These are phyloP conservation scores for Suillus subalutaceus DNA, from an alignment of 768 basidiomycete species.

Conservation along the genomic window DNA sequence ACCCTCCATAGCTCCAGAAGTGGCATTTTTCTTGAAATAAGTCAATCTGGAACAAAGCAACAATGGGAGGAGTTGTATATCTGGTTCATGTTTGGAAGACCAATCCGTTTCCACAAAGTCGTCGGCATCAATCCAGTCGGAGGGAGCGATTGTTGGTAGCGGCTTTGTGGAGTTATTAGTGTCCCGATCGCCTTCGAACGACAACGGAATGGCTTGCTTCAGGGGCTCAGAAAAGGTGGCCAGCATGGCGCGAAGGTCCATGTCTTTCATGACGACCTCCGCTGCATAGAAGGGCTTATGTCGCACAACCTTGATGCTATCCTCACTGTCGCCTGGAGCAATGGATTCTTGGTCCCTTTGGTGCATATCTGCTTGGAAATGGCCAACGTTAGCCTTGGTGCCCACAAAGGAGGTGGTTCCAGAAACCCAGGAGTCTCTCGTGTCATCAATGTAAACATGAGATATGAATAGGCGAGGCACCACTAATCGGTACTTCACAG, in stretches of 20 bases:
- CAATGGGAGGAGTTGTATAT: slow-evolving; percentile 68
- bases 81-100: slow-evolving; percentile 54
- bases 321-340: slow-evolving; percentile 56
- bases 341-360: slow-evolving; percentile 84
- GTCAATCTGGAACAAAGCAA: slow-evolving; percentile 82
- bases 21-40: slow-evolving; percentile 69
- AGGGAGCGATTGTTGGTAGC: slow-evolving; percentile 41
- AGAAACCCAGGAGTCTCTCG: slow-evolving; percentile 76
- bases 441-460: slow-evolving; percentile 85
- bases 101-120: slow-evolving; percentile 86
- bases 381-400: slow-evolving; percentile 79
- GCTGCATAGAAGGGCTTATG: slow-evolving; percentile 89
- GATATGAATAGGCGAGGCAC: slow-evolving; percentile 81
- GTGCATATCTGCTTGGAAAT: slow-evolving; percentile 89
- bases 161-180: slow-evolving; percentile 37
- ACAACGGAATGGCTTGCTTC: slow-evolving; percentile 59
- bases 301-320: slow-evolving; percentile 59
- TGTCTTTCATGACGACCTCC: slow-evolving; percentile 75
- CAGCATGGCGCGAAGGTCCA: slow-evolving; percentile 78
- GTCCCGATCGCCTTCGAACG: slow-evolving; percentile 46
- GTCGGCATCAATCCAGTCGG: slow-evolving; percentile 71
- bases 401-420: slow-evolving; percentile 83
- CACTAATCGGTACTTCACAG: slow-evolving; percentile 86
- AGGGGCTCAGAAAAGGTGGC: slow-evolving; percentile 76
- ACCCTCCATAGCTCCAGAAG: slow-evolving; percentile 42